Evolutionary conservation across 345 rosid species (phyloP).

Genomic region (Boechera retrofracta): DNA sequence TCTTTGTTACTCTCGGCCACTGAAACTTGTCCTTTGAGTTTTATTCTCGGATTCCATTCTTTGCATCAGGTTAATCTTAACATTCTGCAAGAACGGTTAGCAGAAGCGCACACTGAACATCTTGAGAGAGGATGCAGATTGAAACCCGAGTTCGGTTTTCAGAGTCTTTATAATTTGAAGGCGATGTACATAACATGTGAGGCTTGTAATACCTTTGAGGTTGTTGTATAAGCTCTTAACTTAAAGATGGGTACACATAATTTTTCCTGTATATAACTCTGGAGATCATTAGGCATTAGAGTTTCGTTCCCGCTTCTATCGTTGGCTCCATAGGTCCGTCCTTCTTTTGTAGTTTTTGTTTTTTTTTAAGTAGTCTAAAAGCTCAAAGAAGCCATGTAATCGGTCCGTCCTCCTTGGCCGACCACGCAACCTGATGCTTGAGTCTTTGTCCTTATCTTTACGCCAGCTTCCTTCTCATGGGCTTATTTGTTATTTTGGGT

Average conservation of each 20-base stretch:
- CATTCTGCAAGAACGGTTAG: slow-evolving; percentile 58
- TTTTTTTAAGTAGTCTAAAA: too few species aligned
- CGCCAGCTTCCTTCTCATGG: too few species aligned
- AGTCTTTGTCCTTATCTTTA: too few species aligned
- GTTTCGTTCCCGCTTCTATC: too few species aligned
- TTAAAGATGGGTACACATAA: not conserved
- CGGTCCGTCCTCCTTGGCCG: too few species aligned
- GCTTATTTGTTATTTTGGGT: too few species aligned
- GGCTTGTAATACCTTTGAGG: slow-evolving; percentile 68
- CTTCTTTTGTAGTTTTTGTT: too few species aligned
- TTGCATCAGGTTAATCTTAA: slow-evolving; percentile 62
- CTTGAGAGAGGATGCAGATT: slow-evolving; percentile 72
- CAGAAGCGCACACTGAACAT: slow-evolving; percentile 70
- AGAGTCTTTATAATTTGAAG: slow-evolving; percentile 62
- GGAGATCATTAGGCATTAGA: not conserved
- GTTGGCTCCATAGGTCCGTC: too few species aligned
- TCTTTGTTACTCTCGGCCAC: not conserved
- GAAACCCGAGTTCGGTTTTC: slow-evolving; percentile 64
- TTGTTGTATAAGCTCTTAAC: slow-evolving; percentile 54
- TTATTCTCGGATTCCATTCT: not conserved
- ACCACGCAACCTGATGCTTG: too few species aligned
- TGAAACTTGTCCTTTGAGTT: not conserved
- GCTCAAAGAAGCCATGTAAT: too few species aligned
- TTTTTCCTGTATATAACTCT: slow-evolving; percentile 11
- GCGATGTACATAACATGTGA: slow-evolving; percentile 77